Conservation (phyloP, 805 yeast genomes). For the Spathaspora boniae region DNA sequence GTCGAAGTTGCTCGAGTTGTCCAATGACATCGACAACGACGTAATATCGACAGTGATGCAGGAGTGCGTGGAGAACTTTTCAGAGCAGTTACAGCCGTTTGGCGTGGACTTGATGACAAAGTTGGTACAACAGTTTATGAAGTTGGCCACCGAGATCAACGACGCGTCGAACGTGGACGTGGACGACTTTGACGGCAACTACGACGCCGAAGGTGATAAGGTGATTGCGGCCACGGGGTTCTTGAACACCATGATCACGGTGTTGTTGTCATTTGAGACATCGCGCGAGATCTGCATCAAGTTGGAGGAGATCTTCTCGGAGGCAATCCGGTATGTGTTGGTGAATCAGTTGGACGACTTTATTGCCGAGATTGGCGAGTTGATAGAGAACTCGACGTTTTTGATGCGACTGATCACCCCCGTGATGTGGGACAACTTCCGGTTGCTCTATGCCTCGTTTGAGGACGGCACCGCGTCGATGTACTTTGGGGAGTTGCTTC, state of each 20-base stretch:
- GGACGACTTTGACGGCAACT: constrained; percentile 25
- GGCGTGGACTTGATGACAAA: constrained; percentile 54
- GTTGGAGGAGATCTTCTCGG: constrained; percentile 65
- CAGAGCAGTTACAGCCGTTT: constrained; percentile 85
- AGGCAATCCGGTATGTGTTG: constrained; percentile 67
- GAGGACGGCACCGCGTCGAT: constrained; percentile 46
- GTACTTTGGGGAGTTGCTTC: constrained; percentile 72
- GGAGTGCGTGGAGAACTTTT: constrained; percentile 86
- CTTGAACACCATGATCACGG: constrained; percentile 76
- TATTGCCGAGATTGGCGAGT: constrained; percentile 70
- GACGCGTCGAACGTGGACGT: constrained; percentile 44
- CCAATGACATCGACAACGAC: constrained; percentile 83
- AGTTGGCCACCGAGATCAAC: constrained; percentile 38
- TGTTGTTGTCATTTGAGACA: constrained; percentile 77
- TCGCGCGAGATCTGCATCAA: constrained; percentile 61
- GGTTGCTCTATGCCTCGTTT: constrained; percentile 34
- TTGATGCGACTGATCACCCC: constrained; percentile 47
- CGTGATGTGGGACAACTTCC: constrained; percentile 71
- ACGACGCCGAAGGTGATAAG: constrained; percentile 53
- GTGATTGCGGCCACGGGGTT: constrained; percentile 80
- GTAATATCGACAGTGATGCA: constrained; percentile 88
- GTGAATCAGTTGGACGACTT: constrained; percentile 67
- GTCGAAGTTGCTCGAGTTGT: constrained; percentile 69
- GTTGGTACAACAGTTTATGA: constrained; percentile 65
- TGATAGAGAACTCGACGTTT: constrained; percentile 49